These are phyloP conservation scores for Talaromyces thailandensis DNA, from an alignment of 495 filamentous ascomycete genomes.

Conservation along the genomic window DNA sequence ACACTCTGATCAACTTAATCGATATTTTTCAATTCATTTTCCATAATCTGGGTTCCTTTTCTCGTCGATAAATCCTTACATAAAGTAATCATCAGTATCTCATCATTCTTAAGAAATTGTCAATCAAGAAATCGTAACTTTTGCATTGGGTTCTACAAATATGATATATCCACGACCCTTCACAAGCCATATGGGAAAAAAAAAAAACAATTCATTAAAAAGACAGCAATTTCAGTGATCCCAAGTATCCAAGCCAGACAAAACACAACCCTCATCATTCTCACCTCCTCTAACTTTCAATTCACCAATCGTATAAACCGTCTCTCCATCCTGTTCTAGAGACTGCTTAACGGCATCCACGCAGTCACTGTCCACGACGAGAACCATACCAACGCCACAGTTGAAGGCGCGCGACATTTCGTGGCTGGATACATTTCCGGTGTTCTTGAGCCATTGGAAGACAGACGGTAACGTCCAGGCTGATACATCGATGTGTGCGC, in stretches of 20 bases:
- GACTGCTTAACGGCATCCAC: constrained; percentile 36
- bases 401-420: constrained; percentile 95
- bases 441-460: constrained; percentile 74
- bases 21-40: neutral
- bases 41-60: neutral
- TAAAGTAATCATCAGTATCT: no score
- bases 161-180: neutral
- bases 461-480: constrained; percentile 65
- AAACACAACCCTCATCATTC: constrained; percentile 54
- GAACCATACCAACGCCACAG: constrained; percentile 84
- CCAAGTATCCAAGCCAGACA: constrained; percentile 68
- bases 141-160: neutral
- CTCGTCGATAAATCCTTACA: no score
- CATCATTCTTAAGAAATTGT: no score
- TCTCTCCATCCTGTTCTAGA: constrained; percentile 62
- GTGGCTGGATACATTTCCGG: constrained; percentile 57
- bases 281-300: constrained; percentile 40
- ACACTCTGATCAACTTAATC: constrained; percentile 1
- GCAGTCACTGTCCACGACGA: constrained; percentile 57
- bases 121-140: neutral
- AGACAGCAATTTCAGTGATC: constrained; percentile 16
- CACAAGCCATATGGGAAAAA: constrained; percentile 4
- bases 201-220: constrained; percentile 6
- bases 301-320: constrained; percentile 64
- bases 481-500: constrained; percentile 65